Evolutionary conservation across 805 yeast species (phyloP).

Genomic region (Pichia californica): DNA sequence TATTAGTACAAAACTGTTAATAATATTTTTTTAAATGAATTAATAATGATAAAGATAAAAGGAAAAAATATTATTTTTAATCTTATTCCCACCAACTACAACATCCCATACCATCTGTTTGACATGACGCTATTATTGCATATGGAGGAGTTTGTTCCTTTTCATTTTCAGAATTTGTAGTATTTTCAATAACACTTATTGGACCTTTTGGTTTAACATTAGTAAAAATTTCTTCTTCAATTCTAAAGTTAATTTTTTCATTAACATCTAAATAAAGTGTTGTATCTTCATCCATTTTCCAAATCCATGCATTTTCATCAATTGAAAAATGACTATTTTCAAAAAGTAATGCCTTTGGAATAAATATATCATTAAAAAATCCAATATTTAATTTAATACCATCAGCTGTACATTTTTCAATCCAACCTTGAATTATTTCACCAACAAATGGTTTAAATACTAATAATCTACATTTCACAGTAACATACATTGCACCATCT

Average conservation of each 20-base stretch:
- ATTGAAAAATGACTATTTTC: constrained; percentile 41
- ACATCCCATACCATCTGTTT: constrained; percentile 94
- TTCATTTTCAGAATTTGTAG: constrained; percentile 29
- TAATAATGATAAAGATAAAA: not conserved
- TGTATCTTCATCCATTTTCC: constrained; percentile 70
- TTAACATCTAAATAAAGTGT: constrained; percentile 80
- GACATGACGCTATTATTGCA: constrained; percentile 83
- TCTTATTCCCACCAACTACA: constrained; percentile 89
- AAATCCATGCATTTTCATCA: constrained; percentile 91
- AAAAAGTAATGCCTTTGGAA: constrained; percentile 77
- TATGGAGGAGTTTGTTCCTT: constrained; percentile 63
- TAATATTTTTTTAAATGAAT: too few relatives aligned
- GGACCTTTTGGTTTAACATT: constrained; percentile 78
- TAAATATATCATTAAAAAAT: constrained; percentile 86
- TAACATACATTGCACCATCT: constrained; percentile 83
- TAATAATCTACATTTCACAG: constrained; percentile 65
- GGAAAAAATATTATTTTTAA: not conserved
- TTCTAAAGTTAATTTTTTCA: constrained; percentile 85
- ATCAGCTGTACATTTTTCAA: constrained; percentile 77
- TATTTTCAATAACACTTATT: constrained; percentile 18
- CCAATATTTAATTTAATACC: constrained; percentile 83
- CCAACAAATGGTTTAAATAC: constrained; percentile 95
- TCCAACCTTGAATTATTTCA: constrained; percentile 89
- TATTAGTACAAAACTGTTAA: too few relatives aligned
- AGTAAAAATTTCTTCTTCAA: constrained; percentile 82